A percentile compares a stretch with the other conserved stretches of the same genome.
These are phyloP conservation scores for Leishmania major DNA, from an alignment of 208 protist genomes.

Conservation along the genomic window DNA sequence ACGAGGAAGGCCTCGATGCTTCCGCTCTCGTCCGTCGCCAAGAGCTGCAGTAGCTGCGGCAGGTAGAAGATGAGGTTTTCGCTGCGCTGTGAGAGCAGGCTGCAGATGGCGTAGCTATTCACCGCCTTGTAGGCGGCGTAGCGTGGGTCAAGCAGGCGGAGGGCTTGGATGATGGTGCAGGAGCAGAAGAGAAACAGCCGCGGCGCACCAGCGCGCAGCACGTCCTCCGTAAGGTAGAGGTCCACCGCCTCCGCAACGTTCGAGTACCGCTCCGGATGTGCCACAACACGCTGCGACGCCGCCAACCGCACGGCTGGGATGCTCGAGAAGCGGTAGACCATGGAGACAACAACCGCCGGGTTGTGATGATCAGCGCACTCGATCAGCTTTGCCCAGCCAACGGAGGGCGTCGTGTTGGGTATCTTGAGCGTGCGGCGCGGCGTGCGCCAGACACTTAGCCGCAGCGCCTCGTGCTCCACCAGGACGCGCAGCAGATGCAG, in stretches of 20 bases:
- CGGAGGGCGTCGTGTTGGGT: conserved; percentile 27
- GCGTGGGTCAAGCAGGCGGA: conserved; percentile 63
- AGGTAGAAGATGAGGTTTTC: conserved; percentile 91
- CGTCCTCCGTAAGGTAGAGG: conserved; percentile 71
- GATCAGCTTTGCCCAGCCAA: conserved; percentile 44
- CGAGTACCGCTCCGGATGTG: conserved; percentile 53
- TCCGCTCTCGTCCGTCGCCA: conserved; percentile 62
- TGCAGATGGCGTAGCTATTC: conserved; percentile 71
- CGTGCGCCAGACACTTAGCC: conserved; percentile 69
- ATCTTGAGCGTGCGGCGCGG: conserved; percentile 57
- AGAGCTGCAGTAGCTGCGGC: conserved; percentile 87
- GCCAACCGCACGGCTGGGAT: conserved; percentile 39
- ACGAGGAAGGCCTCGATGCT: conserved; percentile 58
- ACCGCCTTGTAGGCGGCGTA: conserved; percentile 60
- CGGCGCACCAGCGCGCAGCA: conserved; percentile 60
- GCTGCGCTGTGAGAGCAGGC: conserved; percentile 71
- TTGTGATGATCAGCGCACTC: conserved; percentile 61
- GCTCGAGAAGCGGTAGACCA: conserved; percentile 68
- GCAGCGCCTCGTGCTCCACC: conserved; percentile 70
- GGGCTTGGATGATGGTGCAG: conserved; percentile 72
- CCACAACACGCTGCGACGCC: conserved; percentile 41
- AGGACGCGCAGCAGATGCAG: conserved; percentile 64
- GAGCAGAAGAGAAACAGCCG: conserved; percentile 67
- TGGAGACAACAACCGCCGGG: conserved; percentile 65
- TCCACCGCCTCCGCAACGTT: conserved; percentile 66